Evolutionary conservation across 2,329 filamentous ascomycete species (phyloP), one percentile per base, ranked within the genome.

Genomic region (Alternaria conjuncta): DNA sequence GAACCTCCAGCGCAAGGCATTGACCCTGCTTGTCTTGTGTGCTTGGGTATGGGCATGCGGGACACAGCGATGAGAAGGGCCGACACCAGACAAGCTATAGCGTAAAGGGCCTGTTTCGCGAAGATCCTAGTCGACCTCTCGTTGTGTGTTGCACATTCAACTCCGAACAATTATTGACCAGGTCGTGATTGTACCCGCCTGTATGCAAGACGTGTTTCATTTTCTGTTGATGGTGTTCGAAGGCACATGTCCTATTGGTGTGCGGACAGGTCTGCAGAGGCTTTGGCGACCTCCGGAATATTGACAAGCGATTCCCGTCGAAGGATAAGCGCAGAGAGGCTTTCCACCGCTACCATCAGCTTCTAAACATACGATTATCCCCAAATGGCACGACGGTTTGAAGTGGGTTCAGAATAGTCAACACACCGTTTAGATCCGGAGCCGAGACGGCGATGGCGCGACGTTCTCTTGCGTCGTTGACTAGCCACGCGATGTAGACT

Each of bases 301-400:
- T 36, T 41, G 49, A 32, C 36, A 20, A 36, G 61, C 50, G 59
- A 47, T 32, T 58, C 62, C 69, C 74, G 70, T 57, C 73, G 68
- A 71, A 67, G 25, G 47, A 68, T 77, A 73, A 76, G 75, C 67
- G 63, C 74, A 70, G 71, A 61, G 54, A 36, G 50, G 59, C 28
- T 66, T 74, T 66, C 55, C 67, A 63, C 71, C 71, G 71, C 65
- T 51, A 23, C 46, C 55, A 63, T 43, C n/a, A 41, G 32, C 21
- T 30, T 55, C 32, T 15, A 54, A 54, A 20, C 46, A 43, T 60
- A 53, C 55, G 44, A 60, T 30, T 30, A 49, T 6, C 54, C 46
- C 46, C 26, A 45, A 47, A 46, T 43, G 7, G 3, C 18, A 54
- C 50, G 21, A 28, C 25, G n/a, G 30, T 0, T 32, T 9, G 23